phyloP scores from a whole-genome alignment of 495 filamentous ascomycete genomes.

The Hypomontagnella submonticulosa region DNA sequence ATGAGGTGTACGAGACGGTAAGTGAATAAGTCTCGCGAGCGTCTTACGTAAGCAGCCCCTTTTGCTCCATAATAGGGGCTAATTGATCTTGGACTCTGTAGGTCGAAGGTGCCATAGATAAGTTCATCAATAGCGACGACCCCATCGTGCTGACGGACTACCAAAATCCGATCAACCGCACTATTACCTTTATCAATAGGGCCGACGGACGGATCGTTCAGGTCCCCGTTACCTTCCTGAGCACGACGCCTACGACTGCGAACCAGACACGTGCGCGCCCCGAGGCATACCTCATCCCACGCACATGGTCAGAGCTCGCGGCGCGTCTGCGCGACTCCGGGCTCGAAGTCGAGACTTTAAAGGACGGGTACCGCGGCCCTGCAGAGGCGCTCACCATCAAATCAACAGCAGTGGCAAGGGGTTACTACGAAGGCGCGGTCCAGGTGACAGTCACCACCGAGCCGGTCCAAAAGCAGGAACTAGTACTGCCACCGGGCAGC shows the following conservation, averaged over 20 bases:
- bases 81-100: neutral
- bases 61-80: neutral
- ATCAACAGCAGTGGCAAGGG: slow-evolving; percentile 30
- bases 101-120: slow-evolving; percentile 42
- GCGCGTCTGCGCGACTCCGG: slow-evolving; percentile 41
- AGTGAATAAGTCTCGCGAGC: slow-evolving; percentile 8
- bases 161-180: slow-evolving; percentile 34
- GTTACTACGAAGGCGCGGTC: slow-evolving; percentile 51
- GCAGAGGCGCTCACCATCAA: slow-evolving; percentile 46
- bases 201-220: slow-evolving; percentile 33
- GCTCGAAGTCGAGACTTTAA: slow-evolving; percentile 44
- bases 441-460: slow-evolving; percentile 47
- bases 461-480: slow-evolving; percentile 13
- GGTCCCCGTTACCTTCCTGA: slow-evolving; percentile 46
- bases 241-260: slow-evolving; percentile 48
- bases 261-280: slow-evolving; percentile 48
- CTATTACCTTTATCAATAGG: slow-evolving; percentile 40
- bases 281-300: slow-evolving; percentile 49
- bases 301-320: slow-evolving; percentile 46
- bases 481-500: slow-evolving; percentile 44
- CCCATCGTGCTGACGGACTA: slow-evolving; percentile 48
- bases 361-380: slow-evolving; percentile 38
- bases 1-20: slow-evolving; percentile 44
- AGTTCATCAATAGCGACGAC: slow-evolving; percentile 41
- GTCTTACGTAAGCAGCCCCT: neutral